Evolutionary conservation across 73 alveolate genomes (phyloP), one percentile per base, ranked within the genome.

Genomic region (Halteria grandinella): DNA sequence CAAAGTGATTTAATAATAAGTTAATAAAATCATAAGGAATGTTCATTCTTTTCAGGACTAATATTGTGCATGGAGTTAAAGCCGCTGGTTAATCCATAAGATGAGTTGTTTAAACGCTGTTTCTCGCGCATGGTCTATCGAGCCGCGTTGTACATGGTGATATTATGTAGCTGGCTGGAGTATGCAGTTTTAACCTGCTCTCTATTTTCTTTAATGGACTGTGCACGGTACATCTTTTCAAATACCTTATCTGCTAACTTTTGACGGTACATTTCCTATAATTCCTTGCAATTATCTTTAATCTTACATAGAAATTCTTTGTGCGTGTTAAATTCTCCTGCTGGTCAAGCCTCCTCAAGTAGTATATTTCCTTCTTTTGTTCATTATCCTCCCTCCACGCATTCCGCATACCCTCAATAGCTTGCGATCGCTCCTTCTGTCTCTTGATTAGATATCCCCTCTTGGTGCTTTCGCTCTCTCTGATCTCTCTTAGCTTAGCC

Each of bases 241-340:
- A 40, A 45, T 10, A 60, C 8, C 23, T 60, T 60, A 40, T 60
- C 77, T 8, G 43, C 27, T 12, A 60, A 33, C 43, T 60, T 60
- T 8, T 36, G 37, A 6, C 43, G 12, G 24, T 60, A 60, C 77
- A 60, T 60, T 21, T 60, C 43, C 77, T 60, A 60, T 36, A 6
- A 60, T 1, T 29, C 17, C 4, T 5, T 28, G 17, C 31, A n/a
- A 10, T 33, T 14, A 1, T 18, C 6, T 18, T 34, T 25, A 32
- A 36, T 12, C 57, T 60, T 60, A 60, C 77, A 60, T 60, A 60
- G 21, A 60, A 60, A 45, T 60, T 60, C 40, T 60, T 60, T 6
- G 77, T 60, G 24, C 77, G 12, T 45, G 37, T 25, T 14, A 60
- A 59, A 20, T 60, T 60, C 48, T 60, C 77, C 55, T 40, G 37